phyloP scores from a whole-genome alignment of 768 basidiomycete genomes.

The Naematelia aurantialba region DNA sequence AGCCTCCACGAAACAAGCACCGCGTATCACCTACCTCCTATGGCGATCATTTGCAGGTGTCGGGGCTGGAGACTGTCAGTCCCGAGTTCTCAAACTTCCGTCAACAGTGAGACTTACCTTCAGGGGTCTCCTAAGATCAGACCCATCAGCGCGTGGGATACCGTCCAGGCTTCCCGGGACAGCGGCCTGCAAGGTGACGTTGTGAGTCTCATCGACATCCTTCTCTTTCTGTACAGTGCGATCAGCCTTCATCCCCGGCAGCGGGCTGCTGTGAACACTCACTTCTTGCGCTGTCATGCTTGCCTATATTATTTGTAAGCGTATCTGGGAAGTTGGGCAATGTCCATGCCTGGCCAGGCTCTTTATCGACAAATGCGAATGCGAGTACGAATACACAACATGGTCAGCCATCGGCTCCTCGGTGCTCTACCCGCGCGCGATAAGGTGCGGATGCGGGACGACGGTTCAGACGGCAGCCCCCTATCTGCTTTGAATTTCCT shows the following conservation, averaged over 20 bases:
- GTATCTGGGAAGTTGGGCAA: too few relatives aligned
- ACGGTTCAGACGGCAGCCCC: too few relatives aligned
- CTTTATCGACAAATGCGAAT: too few relatives aligned
- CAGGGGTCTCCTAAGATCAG: background rate
- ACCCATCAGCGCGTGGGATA: background rate
- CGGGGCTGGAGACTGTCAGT: background rate
- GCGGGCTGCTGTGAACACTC: too few relatives aligned
- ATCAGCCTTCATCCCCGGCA: too few relatives aligned
- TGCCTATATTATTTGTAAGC: too few relatives aligned
- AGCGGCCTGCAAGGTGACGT: background rate
- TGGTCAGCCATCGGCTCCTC: too few relatives aligned
- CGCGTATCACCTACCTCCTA: background rate
- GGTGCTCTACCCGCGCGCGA: too few relatives aligned
- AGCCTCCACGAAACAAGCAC: background rate
- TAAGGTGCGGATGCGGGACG: too few relatives aligned
- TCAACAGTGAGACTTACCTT: background rate
- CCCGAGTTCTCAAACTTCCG: background rate
- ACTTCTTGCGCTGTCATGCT: background rate
- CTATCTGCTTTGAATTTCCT: too few relatives aligned
- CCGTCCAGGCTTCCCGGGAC: background rate
- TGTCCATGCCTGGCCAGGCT: too few relatives aligned
- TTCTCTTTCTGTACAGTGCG: background rate
- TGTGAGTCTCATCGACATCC: background rate
- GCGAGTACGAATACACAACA: too few relatives aligned
- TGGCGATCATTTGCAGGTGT: slow-evolving; percentile 11